Base-by-base conservation (phyloP, 768 basidiomycete species). In the Mycena amicta region DNA sequence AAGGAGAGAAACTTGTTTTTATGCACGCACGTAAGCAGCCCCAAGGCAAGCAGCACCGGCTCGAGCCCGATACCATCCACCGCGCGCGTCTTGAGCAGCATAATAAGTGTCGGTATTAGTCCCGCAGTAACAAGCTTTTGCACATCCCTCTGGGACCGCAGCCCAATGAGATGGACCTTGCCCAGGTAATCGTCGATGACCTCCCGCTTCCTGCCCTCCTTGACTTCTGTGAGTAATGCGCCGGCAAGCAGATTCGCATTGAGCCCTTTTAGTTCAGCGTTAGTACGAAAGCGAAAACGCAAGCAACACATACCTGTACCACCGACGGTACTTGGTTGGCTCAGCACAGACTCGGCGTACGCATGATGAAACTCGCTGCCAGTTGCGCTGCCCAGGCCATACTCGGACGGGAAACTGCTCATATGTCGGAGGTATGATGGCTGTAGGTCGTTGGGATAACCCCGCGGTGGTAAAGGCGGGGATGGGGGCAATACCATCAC, bases 111-210 rank as follows among this genome's bases (percentile, higher is more conserved):
- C 11, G 63, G 61, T 22, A 66, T 61, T 20, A 57, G 53, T 18
- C 67, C 66, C 8, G 70, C 70, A 4, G 70, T 71, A n/a, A 70
- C 61, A 37, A 71, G 57, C 53, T 61, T 67, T 53, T 71, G 60
- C 12, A 65, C 66, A 15, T 67, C 66, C 50, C 67, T 68, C 29
- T 67, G 61, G 3, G 68, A 70, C 25, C 52, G 49, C n/a, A 60
- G 56, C 4, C 62, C 66, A 5, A 67, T 53, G 31, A 43, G 27
- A 23, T 69, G 64, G 16, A 68, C 64, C 53, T 61, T 70, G 26
- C 33, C 37, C 45, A 71, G 46, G 43, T 62, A 65, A 0, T 50
- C 54, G 50, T 71, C 67, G 47, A 71, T 71, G 3, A 63, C 61
- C 2, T 62, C 62, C n/a, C 39, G 56, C 25, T 65, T 65, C 41